Percentiles rank a stretch among this genome's conserved stretches.
Conservation (phyloP, 2,329 filamentous ascomycete genomes). For the Diaporthe destruens region DNA sequence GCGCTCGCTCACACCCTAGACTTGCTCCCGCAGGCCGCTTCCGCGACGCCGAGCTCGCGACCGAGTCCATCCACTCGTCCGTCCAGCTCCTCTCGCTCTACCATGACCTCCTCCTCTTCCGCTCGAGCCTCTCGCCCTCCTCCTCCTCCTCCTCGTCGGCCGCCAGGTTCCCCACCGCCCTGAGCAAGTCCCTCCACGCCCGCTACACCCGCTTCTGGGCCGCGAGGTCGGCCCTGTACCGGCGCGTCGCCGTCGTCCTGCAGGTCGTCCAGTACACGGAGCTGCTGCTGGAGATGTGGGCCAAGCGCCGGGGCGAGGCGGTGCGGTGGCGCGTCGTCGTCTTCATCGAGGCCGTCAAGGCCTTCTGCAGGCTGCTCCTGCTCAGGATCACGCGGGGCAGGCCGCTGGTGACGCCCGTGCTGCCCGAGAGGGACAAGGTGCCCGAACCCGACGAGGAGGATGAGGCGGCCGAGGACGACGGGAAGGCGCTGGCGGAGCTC, state of each 20-base stretch:
- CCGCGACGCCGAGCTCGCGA: constrained; percentile 93
- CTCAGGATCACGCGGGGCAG: constrained; percentile 86
- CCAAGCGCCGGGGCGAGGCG: constrained; percentile 85
- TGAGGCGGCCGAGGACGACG: constrained; percentile 54
- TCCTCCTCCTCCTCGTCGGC: constrained; percentile 70
- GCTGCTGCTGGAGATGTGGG: constrained; percentile 96
- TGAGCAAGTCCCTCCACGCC: constrained; percentile 69
- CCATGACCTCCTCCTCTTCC: constrained; percentile 87
- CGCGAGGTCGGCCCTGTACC: constrained; percentile 76
- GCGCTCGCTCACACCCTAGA: not conserved
- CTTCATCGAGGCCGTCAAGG: constrained; percentile 87
- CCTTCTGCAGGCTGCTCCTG: constrained; percentile 83
- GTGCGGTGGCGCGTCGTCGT: constrained; percentile 89
- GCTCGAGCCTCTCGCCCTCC: constrained; percentile 48
- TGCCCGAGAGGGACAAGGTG: constrained; percentile 88
- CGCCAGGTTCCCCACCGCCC: constrained; percentile 66
- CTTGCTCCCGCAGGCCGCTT: constrained; percentile 72
- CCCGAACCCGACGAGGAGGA: constrained; percentile 68
- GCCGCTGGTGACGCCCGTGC: constrained; percentile 83
- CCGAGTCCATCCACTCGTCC: constrained; percentile 89
- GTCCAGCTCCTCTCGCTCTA: constrained; percentile 93
- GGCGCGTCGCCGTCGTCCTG: constrained; percentile 82
- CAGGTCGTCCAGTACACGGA: constrained; percentile 96
- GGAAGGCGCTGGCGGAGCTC: constrained; percentile 55
- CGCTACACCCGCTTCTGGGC: constrained; percentile 78